phyloP scores from a whole-genome alignment of 805 yeast species.

The Yamadazyma tumulicola region DNA sequence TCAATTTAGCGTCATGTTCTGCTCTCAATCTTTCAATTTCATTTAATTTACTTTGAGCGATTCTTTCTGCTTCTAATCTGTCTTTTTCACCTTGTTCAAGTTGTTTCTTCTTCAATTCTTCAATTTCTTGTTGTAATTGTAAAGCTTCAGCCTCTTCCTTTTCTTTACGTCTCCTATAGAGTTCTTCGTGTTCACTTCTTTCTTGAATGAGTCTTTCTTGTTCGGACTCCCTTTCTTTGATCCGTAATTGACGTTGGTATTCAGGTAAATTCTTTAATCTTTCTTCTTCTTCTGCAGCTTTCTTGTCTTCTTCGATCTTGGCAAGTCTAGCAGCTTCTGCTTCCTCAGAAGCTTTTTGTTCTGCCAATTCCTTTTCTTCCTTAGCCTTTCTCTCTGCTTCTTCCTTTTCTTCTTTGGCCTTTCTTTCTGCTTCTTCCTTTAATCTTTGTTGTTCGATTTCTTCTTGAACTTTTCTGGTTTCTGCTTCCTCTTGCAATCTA shows the following conservation, averaged over 20 bases:
- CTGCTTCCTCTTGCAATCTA: constrained; percentile 31
- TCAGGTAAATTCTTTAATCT: constrained; percentile 21
- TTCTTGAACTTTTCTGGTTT: constrained; percentile 29
- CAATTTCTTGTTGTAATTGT: constrained; percentile 28
- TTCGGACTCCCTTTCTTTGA: constrained; percentile 24
- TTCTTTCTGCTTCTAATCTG: constrained; percentile 21
- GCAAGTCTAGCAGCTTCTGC: constrained; percentile 11
- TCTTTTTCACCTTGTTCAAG: constrained; percentile 20
- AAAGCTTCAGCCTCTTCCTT: constrained; percentile 24
- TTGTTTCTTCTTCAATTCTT: constrained; percentile 25
- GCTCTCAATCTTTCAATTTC: constrained; percentile 32
- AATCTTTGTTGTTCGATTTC: constrained; percentile 20
- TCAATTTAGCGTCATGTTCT: constrained; percentile 31
- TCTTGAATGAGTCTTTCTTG: constrained; percentile 21
- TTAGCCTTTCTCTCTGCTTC: constrained; percentile 13
- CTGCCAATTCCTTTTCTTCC: constrained; percentile 15
- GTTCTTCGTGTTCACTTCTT: constrained; percentile 24
- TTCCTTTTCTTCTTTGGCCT: constrained; percentile 11
- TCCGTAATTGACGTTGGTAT: constrained; percentile 23
- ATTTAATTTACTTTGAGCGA: constrained; percentile 29
- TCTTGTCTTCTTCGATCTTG: constrained; percentile 4
- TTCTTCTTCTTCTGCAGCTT: constrained; percentile 15
- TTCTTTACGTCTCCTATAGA: constrained; percentile 21
- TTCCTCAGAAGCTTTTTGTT: constrained; percentile 14
- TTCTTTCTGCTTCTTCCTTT: constrained; percentile 17